These are phyloP conservation scores for Epipyxis sp. DNA, from an alignment of 108 stramenopile species.

Conservation along the genomic window DNA sequence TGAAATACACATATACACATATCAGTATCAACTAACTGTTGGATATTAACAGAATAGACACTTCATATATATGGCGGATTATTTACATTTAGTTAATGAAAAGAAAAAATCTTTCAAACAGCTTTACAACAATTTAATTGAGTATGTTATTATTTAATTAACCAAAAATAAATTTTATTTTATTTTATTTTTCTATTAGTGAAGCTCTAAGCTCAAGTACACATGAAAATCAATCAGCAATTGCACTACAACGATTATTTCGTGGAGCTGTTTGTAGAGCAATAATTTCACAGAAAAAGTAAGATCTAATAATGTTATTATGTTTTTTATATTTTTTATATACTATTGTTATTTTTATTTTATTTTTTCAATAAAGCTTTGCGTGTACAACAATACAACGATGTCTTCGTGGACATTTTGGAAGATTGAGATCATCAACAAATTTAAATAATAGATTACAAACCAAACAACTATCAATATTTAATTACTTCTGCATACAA, in stretches of 20 bases:
- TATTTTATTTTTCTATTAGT: too few species aligned
- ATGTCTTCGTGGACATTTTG: slow-evolving; percentile 13
- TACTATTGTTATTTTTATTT: neutral
- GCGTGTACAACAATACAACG: slow-evolving; percentile 1
- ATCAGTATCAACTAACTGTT: too few species aligned
- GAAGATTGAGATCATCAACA: neutral
- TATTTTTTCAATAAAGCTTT: neutral
- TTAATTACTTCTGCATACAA: slow-evolving; percentile 24
- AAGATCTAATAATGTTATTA: neutral
- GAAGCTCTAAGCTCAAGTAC: too few species aligned
- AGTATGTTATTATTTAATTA: too few species aligned
- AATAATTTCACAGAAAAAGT: slow-evolving; percentile 3
- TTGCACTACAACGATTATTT: slow-evolving; percentile 9
- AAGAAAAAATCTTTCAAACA: too few species aligned
- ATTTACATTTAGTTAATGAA: too few species aligned
- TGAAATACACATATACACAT: too few species aligned
- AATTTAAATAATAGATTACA: neutral
- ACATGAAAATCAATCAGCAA: slow-evolving; percentile 10
- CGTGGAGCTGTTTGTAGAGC: neutral
- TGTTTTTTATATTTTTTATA: neutral
- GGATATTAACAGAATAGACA: too few species aligned
- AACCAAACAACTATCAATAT: neutral
- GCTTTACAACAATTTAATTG: too few species aligned
- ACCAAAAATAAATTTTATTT: too few species aligned
- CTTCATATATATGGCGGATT: too few species aligned